A percentile compares a stretch with the other conserved stretches of the same genome.
phyloP scores from a whole-genome alignment of 164 flowering plant species.

The grape (Vitis vinifera) region DNA sequence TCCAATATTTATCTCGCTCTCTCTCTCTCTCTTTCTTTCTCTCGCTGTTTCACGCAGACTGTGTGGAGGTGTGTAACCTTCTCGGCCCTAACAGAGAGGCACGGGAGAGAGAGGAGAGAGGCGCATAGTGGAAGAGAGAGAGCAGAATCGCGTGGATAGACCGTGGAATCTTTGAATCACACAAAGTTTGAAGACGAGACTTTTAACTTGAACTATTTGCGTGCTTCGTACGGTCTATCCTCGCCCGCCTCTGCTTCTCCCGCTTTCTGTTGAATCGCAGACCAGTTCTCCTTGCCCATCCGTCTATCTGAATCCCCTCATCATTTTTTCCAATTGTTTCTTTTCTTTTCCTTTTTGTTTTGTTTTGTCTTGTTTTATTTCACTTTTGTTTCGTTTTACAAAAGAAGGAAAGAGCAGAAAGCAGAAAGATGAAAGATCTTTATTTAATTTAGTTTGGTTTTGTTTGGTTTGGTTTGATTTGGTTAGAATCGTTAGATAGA shows the following conservation, averaged over 20 bases:
- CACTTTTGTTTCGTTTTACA: background rate
- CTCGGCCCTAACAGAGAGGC: background rate
- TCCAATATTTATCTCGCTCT: no score
- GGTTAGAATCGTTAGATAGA: background rate
- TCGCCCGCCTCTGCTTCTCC: slow-evolving; percentile 28
- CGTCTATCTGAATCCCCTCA: background rate
- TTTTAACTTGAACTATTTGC: slow-evolving; percentile 21
- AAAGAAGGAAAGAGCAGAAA: no score
- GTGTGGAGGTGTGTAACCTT: no score
- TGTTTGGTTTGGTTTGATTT: background rate
- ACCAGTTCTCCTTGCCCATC: background rate
- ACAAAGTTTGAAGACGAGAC: slow-evolving; percentile 15
- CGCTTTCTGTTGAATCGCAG: slow-evolving; percentile 4
- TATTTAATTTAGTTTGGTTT: background rate
- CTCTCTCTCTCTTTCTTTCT: no score
- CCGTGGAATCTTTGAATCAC: slow-evolving; percentile 55
- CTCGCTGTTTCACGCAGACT: no score
- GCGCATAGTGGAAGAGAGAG: background rate
- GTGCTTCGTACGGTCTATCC: slow-evolving; percentile 83
- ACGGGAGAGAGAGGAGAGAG: background rate
- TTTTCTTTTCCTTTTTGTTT: slow-evolving; percentile 1
- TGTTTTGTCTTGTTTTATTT: slow-evolving; percentile 1
- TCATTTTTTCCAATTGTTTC: background rate
- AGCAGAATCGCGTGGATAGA: slow-evolving; percentile 58
- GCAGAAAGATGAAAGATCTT: no score